A percentile compares a stretch with the other conserved stretches of the same genome.
These are phyloP conservation scores for Ophiostoma himal-ulmi DNA, from an alignment of 2,329 filamentous ascomycete genomes.

Conservation along the genomic window DNA sequence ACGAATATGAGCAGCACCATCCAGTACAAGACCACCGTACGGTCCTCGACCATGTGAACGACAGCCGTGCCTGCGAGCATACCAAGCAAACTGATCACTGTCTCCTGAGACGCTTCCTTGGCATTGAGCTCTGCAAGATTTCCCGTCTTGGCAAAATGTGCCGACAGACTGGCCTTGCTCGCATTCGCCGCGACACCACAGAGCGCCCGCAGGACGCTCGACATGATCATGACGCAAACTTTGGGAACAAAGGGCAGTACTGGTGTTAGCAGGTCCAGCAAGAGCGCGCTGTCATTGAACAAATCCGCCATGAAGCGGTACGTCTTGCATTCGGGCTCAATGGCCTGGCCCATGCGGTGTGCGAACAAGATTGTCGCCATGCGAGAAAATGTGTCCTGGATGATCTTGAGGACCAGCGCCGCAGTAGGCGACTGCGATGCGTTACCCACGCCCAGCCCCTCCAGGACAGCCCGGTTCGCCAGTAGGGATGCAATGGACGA, in stretches of 20 bases:
- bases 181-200: conserved; percentile 89
- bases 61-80: conserved; percentile 80
- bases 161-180: conserved; percentile 82
- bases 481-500: conserved; percentile 75
- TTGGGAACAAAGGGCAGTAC: conserved; percentile 55
- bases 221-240: conserved; percentile 44
- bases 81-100: conserved; percentile 79
- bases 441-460: conserved; percentile 77
- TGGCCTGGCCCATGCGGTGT: conserved; percentile 69
- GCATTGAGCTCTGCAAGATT: conserved; percentile 93
- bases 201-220: conserved; percentile 52
- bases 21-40: conserved; percentile 64
- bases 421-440: conserved; percentile 70
- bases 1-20: conserved; percentile 66
- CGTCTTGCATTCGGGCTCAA: conserved; percentile 86
- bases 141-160: conserved; percentile 81
- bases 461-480: conserved; percentile 73
- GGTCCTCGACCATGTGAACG: conserved; percentile 67
- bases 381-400: conserved; percentile 75
- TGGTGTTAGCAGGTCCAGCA: conserved; percentile 79
- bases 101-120: conserved; percentile 93
- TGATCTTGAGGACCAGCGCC: conserved; percentile 73
- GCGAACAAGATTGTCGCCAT: conserved; percentile 84
- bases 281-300: conserved; percentile 79
- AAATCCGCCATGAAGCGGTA: conserved; percentile 83